Evolutionary conservation across 371 early-diverging fungal species (phyloP), one percentile per base, ranked within the genome.

Genomic region (Lichtheimia ramosa): DNA sequence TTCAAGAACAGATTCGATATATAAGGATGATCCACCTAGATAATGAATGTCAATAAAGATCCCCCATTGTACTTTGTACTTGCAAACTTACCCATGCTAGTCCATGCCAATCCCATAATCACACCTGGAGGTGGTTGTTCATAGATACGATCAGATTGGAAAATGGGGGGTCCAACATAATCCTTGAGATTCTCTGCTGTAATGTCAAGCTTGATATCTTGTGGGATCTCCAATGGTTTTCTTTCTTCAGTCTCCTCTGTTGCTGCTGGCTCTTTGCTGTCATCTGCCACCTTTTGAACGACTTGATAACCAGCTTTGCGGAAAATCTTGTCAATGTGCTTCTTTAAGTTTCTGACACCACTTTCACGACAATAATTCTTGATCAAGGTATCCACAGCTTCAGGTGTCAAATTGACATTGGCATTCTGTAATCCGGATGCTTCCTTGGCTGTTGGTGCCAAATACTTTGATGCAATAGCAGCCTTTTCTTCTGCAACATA

Each of bases 401-500:
- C 89, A 24, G 85, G 77, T 1, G 85, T 78, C 23, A 97, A 65
- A 34, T 75, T 72, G 12, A 97, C 89, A 39, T 92, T 79, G 8
- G 85, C 82, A 25, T 87, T 74, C 46, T 86, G 84, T 34, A 98
- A 71, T 4, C 98, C 97, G 20, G 90, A 84, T 6, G 92, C 82
- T 43, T 79, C 79, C 58, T 88, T 88, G 8, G 96, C 94, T 25
- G 84, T 71, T 3, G 98, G 97, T 1, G 89, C 88, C 25, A 98
- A 77, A 69, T 97, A 97, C 53, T 84, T 86, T 48, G 85, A 77
- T 16, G 97, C 96, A 69, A 98, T 98, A n/a, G 93, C 93, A 1
- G 92, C 87, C 73, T 98, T 98, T 71, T 98, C 99, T 70, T 97
- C 96, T 5, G 95, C 92, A 56, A 97, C 87, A 67, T 98, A 98